Evolutionary conservation across 2,329 filamentous ascomycete species (phyloP).

Genomic region (Trichophyton verrucosum): DNA sequence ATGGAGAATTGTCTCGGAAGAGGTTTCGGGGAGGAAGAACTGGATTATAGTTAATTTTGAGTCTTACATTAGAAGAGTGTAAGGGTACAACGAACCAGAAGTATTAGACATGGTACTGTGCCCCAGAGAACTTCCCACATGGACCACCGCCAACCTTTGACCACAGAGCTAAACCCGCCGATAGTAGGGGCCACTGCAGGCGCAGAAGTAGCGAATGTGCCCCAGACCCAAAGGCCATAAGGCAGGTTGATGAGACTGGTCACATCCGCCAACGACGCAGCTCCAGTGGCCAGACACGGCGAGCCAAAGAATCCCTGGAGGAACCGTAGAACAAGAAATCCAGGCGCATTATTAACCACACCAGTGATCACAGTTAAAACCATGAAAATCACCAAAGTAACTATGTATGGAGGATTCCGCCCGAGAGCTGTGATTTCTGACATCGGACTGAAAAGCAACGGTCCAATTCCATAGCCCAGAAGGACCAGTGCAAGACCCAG

Average conservation of each 20-base stretch:
- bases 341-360: slow-evolving; percentile 10
- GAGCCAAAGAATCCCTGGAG: slow-evolving; percentile 8
- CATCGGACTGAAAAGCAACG: slow-evolving; percentile 10
- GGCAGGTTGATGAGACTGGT: background rate
- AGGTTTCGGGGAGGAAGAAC: slow-evolving; percentile 9
- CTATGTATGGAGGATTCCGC: slow-evolving; percentile 11
- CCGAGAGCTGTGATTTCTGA: slow-evolving; percentile 11
- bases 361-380: slow-evolving; percentile 12
- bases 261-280: slow-evolving; percentile 2
- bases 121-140: slow-evolving; percentile 3
- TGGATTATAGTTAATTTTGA: background rate
- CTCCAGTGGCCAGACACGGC: slow-evolving; percentile 3
- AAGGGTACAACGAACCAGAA: background rate
- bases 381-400: slow-evolving; percentile 10
- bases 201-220: background rate
- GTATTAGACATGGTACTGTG: background rate
- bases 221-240: slow-evolving; percentile 18
- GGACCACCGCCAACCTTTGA: slow-evolving; percentile 1
- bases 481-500: slow-evolving; percentile 53
- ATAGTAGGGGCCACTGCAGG: background rate
- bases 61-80: background rate
- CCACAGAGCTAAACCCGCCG: background rate
- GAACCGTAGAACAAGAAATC: slow-evolving; percentile 11
- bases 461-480: slow-evolving; percentile 35
- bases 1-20: slow-evolving; percentile 10